Base-by-base conservation (phyloP, 495 filamentous ascomycete species). In the Cenococcum geophilum region DNA sequence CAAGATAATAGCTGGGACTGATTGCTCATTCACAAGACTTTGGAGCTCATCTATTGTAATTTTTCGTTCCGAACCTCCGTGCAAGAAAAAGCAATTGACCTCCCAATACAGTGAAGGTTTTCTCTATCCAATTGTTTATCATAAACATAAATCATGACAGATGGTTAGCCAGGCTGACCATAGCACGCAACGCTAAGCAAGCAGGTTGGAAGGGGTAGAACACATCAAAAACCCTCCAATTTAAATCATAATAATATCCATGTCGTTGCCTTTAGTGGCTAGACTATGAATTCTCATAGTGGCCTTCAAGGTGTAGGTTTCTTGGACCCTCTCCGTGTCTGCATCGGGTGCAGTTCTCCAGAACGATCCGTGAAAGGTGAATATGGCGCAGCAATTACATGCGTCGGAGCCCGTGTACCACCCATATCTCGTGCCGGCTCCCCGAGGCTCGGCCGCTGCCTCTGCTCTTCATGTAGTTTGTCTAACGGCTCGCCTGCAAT, bases 401-500 rank as follows among this genome's bases (percentile, higher is more conserved):
- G 72, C 59, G 86, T 84, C 37, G 76, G 74, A n/a, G 76, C 78
- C 48, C 77, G 61, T 34, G 20, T 42, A 51, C 18, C 55, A 49
- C 66, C 62, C 18, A 51, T 40, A 5, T 74, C 69, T 43, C 75
- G 58, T 32, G 86, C 84, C 23, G 65, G 65, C 55, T 68, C 50
- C 77, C 73, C 1, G 85, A 80, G 65, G 23, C 73, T 76, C 0
- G 91, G 91, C 42, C 87, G 78, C 53, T 74, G 73, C 32, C 82
- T 65, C 73, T 95, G 89, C 73, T 93, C 87, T 58, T 82, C 80
- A 74, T 96, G 91, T 65, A 95, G 77, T 72, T 85, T 86, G 70
- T 95, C 89, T 48, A 96, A 74, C 11, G 86, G 78, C 58, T 88
- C 86, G 25, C 90, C 91, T 0, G 91, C 84, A 18, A 95, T 78